Evolutionary conservation across 2,329 filamentous ascomycete genomes (phyloP), one percentile per base, ranked within the genome.

Genomic region (Penicillium sp.): DNA sequence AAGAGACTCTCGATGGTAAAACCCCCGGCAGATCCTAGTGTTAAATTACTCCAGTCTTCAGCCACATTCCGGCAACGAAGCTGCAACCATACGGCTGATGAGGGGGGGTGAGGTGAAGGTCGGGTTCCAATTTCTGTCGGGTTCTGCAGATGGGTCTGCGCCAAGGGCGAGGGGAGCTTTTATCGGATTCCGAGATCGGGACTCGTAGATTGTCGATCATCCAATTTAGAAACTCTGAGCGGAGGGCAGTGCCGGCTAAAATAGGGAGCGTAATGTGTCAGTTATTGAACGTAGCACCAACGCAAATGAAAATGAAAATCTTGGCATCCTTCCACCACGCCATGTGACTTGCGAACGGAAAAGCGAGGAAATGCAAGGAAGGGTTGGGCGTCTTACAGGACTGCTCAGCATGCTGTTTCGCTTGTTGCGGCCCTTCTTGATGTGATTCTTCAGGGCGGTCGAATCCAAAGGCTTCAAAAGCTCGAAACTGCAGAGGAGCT

Each of bases 391-490:
- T 89, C 92, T 81, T 88, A 96, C 92, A 75, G 94, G 94, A 82
- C 93, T 97, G 83, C 96, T 97, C 62, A 97, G 84, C 86, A 97
- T 96, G 78, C 89, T 94, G 78, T 97, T 92, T 63, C 94, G 86
- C 83, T 96, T 96, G 79, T 93, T 97, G 63, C 93, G 86, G 64
- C 93, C 93, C 82, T 97, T 98, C 83, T 99, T 99, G 79, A 99
- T 99, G 75, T 99, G 95, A 70, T 90, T 97, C 85, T 99, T 99
- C 64, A 99, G 83, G 37, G 94, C 94, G 70, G 91, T 96, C 13
- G 93, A 97, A 78, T 99, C 95, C 51, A 99, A 84, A 7, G 95
- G 95, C 78, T 99, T 99, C 62, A 99, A 84, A 16, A 99, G 84
- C 79, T 99, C 95, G 73, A 99, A 99, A 75, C 93, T 97, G 80